A percentile compares a stretch with the other conserved stretches of the same genome.
Conservation (phyloP, 495 filamentous ascomycete genomes). For the Haplographium delicatum region DNA sequence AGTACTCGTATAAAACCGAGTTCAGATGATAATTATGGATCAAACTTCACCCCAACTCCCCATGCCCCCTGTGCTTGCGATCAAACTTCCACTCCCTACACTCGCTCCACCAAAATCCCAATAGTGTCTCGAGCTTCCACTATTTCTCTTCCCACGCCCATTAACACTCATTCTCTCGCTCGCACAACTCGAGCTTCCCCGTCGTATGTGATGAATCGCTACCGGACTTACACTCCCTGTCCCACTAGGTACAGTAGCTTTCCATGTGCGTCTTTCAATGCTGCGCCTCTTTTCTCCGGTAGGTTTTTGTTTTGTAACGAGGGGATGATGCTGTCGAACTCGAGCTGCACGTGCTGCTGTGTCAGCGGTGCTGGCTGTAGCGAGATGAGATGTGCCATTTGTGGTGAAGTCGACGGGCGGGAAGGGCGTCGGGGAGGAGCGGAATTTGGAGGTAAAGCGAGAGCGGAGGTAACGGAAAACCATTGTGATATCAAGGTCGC, state of each 20-base stretch:
- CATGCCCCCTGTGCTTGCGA: conserved; percentile 58
- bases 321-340: conserved; percentile 80
- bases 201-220: conserved; percentile 30
- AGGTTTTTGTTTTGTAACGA: conserved; percentile 52
- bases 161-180: conserved; percentile 58
- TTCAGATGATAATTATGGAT: neutral
- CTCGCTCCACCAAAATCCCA: conserved; percentile 79
- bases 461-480: conserved; percentile 81
- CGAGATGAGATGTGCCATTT: conserved; percentile 33
- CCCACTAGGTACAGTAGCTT: conserved; percentile 41
- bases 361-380: conserved; percentile 53
- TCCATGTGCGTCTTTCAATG: conserved; percentile 47
- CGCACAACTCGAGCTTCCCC: conserved; percentile 63
- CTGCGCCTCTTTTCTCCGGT: conserved; percentile 22
- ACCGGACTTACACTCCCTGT: conserved; percentile 29
- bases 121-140: conserved; percentile 66
- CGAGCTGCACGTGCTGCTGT: conserved; percentile 71
- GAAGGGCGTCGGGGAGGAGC: conserved; percentile 27
- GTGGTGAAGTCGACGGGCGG: conserved; percentile 28
- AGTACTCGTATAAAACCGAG: neutral
- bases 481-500: conserved; percentile 75
- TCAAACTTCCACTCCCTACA: conserved; percentile 65
- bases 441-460: conserved; percentile 54
- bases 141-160: conserved; percentile 52
- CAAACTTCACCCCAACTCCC: conserved; percentile 72